phyloP scores from a whole-genome alignment of 768 basidiomycete genomes.

The Termitomyces sp. region DNA sequence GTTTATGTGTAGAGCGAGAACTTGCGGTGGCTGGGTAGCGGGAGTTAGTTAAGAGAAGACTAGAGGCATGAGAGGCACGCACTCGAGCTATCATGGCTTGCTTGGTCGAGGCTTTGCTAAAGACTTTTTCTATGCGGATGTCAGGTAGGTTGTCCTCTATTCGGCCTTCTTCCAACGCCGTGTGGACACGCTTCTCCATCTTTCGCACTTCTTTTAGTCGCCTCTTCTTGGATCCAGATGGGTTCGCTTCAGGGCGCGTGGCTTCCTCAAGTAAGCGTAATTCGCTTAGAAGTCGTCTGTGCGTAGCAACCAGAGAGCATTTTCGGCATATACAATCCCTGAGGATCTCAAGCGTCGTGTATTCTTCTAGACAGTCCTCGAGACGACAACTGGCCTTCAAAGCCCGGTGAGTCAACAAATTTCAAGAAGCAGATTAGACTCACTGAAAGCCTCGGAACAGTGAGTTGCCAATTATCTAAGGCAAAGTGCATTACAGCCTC shows the following conservation, averaged over 20 bases:
- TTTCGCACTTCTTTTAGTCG: slow-evolving; percentile 68
- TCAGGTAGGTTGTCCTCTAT: slow-evolving; percentile 85
- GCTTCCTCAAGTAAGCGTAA: slow-evolving; percentile 51
- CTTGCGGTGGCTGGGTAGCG: slow-evolving; percentile 67
- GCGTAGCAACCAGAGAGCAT: slow-evolving; percentile 83
- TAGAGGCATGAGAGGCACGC: slow-evolving; percentile 23
- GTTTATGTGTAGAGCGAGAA: slow-evolving; percentile 88
- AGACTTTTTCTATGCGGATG: slow-evolving; percentile 73
- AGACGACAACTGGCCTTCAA: slow-evolving; percentile 60
- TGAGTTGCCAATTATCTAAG: slow-evolving; percentile 82
- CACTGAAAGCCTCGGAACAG: slow-evolving; percentile 63
- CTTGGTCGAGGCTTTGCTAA: slow-evolving; percentile 75
- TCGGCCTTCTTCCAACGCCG: slow-evolving; percentile 66
- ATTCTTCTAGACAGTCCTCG: slow-evolving; percentile 84
- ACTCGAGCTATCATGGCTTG: slow-evolving; percentile 92
- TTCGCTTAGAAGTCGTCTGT: slow-evolving; percentile 59
- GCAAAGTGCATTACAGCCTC: slow-evolving; percentile 92
- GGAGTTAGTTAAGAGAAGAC: background rate
- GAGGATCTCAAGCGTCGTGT: slow-evolving; percentile 84
- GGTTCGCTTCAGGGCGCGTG: slow-evolving; percentile 34
- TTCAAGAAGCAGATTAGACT: slow-evolving; percentile 25
- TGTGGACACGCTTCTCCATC: slow-evolving; percentile 56
- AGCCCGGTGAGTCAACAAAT: background rate
- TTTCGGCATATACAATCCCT: slow-evolving; percentile 91
- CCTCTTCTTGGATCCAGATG: slow-evolving; percentile 72